Evolutionary conservation across 2,329 filamentous ascomycete genomes (phyloP), one percentile per base, ranked within the genome.

Genomic region (Penicillium sclerotiorum): DNA sequence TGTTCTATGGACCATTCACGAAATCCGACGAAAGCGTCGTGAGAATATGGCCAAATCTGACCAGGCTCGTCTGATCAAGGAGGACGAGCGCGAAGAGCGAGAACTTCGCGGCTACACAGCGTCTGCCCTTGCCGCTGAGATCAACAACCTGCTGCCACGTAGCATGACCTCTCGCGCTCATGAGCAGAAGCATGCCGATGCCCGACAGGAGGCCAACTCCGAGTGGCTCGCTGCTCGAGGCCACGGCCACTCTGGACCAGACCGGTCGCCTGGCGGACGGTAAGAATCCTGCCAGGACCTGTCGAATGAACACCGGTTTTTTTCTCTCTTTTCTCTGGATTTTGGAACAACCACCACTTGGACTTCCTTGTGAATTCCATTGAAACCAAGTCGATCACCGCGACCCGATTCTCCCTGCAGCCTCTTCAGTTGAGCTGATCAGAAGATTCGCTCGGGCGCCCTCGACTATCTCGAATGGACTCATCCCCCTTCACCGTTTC

Each of bases 1-100:
- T 5, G 80, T 97, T 53, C 81, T 95, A 13, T 92, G 92, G 77
- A 90, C 96, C 56, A 87, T 94, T 74, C 86, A 92, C 61, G 94
- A 97, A 75, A 94, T 99, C 65, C 89, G 89, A 64, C 84, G 85
- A 55, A 83, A 93, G 64, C 88, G 93, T 63, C 86, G 94, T 44
- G 81, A 84, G 63, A 92, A 95, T 73, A 83, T 95, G 80, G 80
- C 81, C 69, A 96, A 96, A 76, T 55, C 68, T 15, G 87, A 95
- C 62, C 86, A 89, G 51, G 65, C 66, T 41, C 72, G 73, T 23
- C 54, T 78, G 35, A 61, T 73, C 48, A 74, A 74, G 55, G 76
- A 78, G 54, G 76, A 78, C 47, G 75, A 77, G 44, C 71, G 76
- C 15, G 76, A 78, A 58, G 76, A 78, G 59, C 67, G 66, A 45